Conservation (phyloP, 768 basidiomycete species). For the Naematelia encephala region DNA sequence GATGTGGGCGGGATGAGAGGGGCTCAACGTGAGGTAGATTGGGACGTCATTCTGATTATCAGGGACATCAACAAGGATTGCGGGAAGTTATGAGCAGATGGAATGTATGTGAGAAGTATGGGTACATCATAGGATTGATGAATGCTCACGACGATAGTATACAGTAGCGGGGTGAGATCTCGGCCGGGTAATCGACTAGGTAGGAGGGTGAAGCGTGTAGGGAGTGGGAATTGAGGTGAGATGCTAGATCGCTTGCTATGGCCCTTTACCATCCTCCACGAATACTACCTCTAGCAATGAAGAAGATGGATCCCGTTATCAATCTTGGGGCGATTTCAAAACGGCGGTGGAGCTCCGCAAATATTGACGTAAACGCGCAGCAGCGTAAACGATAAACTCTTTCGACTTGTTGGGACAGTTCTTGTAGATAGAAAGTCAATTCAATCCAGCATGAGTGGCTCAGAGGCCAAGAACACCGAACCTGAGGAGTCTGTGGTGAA, state of each 20-base stretch:
- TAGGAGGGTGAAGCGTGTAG: slow-evolving; percentile 14
- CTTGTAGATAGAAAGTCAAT: no score
- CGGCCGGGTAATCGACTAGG: slow-evolving; percentile 5
- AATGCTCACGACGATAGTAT: slow-evolving; percentile 14
- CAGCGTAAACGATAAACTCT: not conserved
- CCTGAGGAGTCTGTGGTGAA: no score
- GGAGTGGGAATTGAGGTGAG: slow-evolving; percentile 12
- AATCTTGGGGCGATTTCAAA: no score
- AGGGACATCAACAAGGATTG: not conserved
- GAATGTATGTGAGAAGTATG: no score
- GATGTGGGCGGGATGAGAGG: slow-evolving; percentile 25
- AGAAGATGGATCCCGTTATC: no score
- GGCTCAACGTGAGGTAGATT: slow-evolving; percentile 28
- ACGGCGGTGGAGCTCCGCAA: not conserved
- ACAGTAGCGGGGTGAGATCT: slow-evolving; percentile 14
- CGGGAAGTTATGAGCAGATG: no score
- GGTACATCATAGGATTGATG: not conserved
- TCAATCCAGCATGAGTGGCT: no score
- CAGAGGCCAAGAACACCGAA: no score
- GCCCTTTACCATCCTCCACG: not conserved
- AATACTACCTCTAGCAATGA: no score
- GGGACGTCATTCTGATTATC: slow-evolving; percentile 25
- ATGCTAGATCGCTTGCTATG: slow-evolving; percentile 3
- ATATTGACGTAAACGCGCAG: not conserved
- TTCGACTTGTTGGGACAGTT: no score